Evolutionary conservation across 73 alveolate species (phyloP), one percentile per base, ranked within the genome.

Genomic region (Paramecium sexaurelia): DNA sequence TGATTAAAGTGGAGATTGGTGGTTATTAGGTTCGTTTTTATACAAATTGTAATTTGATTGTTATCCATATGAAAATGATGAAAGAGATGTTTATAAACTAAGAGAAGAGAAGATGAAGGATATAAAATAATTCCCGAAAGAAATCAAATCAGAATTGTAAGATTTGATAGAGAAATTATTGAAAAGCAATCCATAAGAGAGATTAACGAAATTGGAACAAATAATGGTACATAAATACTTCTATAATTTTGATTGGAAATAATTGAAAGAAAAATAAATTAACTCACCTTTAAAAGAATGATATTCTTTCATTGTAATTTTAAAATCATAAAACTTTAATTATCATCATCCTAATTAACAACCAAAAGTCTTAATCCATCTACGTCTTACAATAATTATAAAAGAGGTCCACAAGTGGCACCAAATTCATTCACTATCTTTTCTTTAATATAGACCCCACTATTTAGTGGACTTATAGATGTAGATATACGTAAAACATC

Each of bases 331-430:
- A 61, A 61, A 29, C 47, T 29, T 27, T 61, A 32, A 61, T 61
- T 61, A 13, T 32, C 83, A 1, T 61, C 83, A 61, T 61, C 83
- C 11, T 61, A 61, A 32, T 61, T 61, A 26, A 61, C 83, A 26
- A 61, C 83, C 13, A 61, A 61, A 7, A 61, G 43, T 61, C 43
- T 61, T 26, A 61, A 61, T 11, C 83, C 83, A 22, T 61, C 43
- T 11, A 26, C 3, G 35, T 73, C 87, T 36, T 73, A 33, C 11
- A 73, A 0, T 22, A 73, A 39, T 37, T 73, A 73, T 36, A 73
- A 39, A 33, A 73, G 43, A n/a, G 87, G 87, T 73, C 87, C 57
- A 39, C 87, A 73, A 9, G 87, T 73, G 0, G 87, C 87, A 73
- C 87, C 87, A 36, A 33, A 73, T 39, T 73, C 87, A 73, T 73